phyloP scores from a whole-genome alignment of 2,329 filamentous ascomycete species.

The Pseudogymnoascus pannorum region DNA sequence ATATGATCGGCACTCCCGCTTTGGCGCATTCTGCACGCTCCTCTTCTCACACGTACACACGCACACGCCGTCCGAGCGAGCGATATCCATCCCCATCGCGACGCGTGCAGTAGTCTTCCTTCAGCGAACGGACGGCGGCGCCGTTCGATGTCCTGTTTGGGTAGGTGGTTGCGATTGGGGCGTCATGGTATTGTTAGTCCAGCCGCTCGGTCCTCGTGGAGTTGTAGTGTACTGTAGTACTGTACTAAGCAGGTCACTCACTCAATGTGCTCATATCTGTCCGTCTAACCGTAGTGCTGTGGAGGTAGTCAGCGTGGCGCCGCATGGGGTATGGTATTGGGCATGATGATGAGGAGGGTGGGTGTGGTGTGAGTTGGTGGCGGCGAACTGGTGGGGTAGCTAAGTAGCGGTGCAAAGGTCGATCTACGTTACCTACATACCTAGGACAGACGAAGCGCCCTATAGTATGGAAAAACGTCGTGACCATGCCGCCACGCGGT shows the following conservation, averaged over 20 bases:
- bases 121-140: background rate
- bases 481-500: too few species aligned
- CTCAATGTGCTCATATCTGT: background rate
- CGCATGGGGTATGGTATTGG: too few species aligned
- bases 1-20: background rate
- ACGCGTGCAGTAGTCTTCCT: background rate
- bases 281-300: background rate
- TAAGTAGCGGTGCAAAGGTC: too few species aligned
- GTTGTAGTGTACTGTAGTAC: too few species aligned
- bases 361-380: too few species aligned
- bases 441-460: too few species aligned
- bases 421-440: too few species aligned
- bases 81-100: background rate
- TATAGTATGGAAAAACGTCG: too few species aligned
- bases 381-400: too few species aligned
- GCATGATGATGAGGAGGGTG: too few species aligned
- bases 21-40: too few species aligned
- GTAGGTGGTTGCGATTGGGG: background rate
- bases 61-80: background rate
- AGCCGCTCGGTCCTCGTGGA: background rate
- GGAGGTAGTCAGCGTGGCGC: background rate
- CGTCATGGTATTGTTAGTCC: background rate
- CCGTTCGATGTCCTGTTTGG: background rate
- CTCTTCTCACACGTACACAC: background rate
- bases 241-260: too few species aligned